These are phyloP conservation scores for Diaporthe citrichinensis DNA, from an alignment of 2,329 filamentous ascomycete species.

Conservation along the genomic window DNA sequence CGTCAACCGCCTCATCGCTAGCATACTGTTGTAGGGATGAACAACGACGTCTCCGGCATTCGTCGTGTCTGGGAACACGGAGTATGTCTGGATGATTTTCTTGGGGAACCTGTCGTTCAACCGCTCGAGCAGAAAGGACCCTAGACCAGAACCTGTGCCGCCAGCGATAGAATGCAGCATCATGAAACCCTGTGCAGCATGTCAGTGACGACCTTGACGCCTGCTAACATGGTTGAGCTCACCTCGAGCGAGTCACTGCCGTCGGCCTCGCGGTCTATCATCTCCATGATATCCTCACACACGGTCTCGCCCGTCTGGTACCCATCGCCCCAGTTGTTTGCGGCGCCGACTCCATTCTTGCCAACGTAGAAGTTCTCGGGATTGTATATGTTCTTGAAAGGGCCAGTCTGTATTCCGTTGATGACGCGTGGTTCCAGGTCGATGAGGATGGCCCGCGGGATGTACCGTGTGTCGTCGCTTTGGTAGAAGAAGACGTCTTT, in stretches of 20 bases:
- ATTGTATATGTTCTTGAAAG: slow-evolving; percentile 99
- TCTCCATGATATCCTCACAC: slow-evolving; percentile 98
- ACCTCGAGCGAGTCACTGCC: slow-evolving; percentile 97
- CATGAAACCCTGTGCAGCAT: slow-evolving; percentile 84
- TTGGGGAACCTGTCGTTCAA: slow-evolving; percentile 98
- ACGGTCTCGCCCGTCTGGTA: slow-evolving; percentile 94
- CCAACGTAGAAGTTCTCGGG: slow-evolving; percentile 99
- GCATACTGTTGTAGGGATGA: slow-evolving; percentile 96
- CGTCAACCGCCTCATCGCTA: slow-evolving; percentile 90
- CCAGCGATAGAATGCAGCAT: slow-evolving; percentile 98
- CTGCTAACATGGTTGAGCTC: slow-evolving; percentile 39
- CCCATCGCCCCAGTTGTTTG: slow-evolving; percentile 98
- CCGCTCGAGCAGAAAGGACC: slow-evolving; percentile 93
- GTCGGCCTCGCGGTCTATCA: slow-evolving; percentile 98
- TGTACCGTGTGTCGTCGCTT: slow-evolving; percentile 98
- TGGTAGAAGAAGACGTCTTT: slow-evolving; percentile 99
- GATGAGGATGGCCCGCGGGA: slow-evolving; percentile 93
- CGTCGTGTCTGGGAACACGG: slow-evolving; percentile 95
- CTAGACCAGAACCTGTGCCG: slow-evolving; percentile 95
- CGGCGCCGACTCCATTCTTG: slow-evolving; percentile 92
- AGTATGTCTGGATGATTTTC: slow-evolving; percentile 99
- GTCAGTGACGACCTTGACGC: slow-evolving; percentile 44
- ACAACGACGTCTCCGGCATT: slow-evolving; percentile 92
- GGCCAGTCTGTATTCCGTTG: slow-evolving; percentile 90
- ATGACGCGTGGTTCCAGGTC: slow-evolving; percentile 96